A percentile compares a stretch with the other conserved stretches of the same genome.
phyloP scores from a whole-genome alignment of 1,284 basidiomycete genomes.

The Xanthoconium separans region DNA sequence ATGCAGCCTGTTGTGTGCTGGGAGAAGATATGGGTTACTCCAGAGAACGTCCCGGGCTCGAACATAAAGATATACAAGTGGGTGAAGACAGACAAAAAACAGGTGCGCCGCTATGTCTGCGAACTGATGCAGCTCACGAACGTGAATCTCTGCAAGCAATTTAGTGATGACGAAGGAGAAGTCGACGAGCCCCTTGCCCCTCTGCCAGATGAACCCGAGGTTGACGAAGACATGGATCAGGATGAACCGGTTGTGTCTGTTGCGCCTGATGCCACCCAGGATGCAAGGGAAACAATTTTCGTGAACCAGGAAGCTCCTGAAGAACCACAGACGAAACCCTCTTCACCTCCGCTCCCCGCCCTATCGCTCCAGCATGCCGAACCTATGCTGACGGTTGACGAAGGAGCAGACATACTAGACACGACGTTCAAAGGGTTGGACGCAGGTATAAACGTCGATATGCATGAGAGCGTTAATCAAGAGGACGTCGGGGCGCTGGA shows the following conservation, averaged over 20 bases:
- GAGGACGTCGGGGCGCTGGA: constrained; percentile 48
- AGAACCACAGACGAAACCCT: constrained; percentile 54
- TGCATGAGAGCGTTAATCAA: constrained; percentile 31
- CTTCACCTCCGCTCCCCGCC: constrained; percentile 57
- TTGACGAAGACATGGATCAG: constrained; percentile 60
- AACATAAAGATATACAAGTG: constrained; percentile 66
- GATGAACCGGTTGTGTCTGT: constrained; percentile 62
- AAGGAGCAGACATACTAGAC: constrained; percentile 40
- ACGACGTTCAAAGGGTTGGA: constrained; percentile 50
- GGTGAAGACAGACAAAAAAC: constrained; percentile 71
- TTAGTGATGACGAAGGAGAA: constrained; percentile 77
- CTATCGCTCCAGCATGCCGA: constrained; percentile 38
- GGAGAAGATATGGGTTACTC: constrained; percentile 68
- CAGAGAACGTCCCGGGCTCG: constrained; percentile 55
- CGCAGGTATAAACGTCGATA: constrained; percentile 38
- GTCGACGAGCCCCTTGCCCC: constrained; percentile 74
- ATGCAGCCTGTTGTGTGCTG: constrained; percentile 80
- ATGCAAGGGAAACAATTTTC: constrained; percentile 34
- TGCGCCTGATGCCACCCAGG: constrained; percentile 35
- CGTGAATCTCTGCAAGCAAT: constrained; percentile 50
- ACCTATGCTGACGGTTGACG: constrained; percentile 34
- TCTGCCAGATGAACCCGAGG: constrained; percentile 69
- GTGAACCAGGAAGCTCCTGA: constrained; percentile 36
- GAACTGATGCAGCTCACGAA: constrained; percentile 6
- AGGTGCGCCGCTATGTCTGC: constrained; percentile 44